Base-by-base conservation (phyloP, 352 stramenopile genomes). In the Phytophthora fragariae region DNA sequence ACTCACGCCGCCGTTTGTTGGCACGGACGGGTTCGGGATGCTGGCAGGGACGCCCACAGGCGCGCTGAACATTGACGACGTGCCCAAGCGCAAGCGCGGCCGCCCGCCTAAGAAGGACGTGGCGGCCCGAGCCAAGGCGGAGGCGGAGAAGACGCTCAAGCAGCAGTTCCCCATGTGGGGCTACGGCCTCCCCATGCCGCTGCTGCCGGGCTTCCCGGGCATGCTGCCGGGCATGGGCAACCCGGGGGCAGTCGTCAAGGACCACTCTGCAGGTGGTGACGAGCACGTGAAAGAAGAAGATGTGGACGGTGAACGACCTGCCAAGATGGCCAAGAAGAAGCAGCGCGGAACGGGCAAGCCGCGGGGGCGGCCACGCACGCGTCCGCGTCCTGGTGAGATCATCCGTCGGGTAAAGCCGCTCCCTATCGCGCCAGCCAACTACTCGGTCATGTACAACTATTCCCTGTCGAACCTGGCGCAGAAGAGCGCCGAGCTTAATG, bases 381-480 rank as follows among this genome's bases (percentile, higher is more conserved):
- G 88, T 5, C 86, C 88, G 44, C 88, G 88, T 33, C 88, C 88
- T 11, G 88, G 88, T 55, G 88, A 95, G 74, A 79, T 92, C 54
- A 91, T 95, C 57, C 82, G 74, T n/a, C 86, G 86, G 9, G 79
- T 83, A 35, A 95, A 95, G 70, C 82, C 82, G 6, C 77, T 87
- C 1, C 80, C 87, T 31, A 92, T 95, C 65, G 88, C 88, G 0
- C 88, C 88, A 17, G 88, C 88, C 57, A 91, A 90, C 56, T 92
- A 91, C 69, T 84, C 86, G 29, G 80, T 90, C 60, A 90, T 94
- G 83, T 89, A 93, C 72, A 89, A 91, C 64, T 92, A 91, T 74
- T 84, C 78, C 6, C 77, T 87, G 10, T 83, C 80, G 10, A 85
- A 79, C 39, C 62, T 92, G 62, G 76, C 76, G 19, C 82, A 88